Evolutionary conservation across 805 yeast species (phyloP).

Genomic region (Cyberlindnera xylosilytica): DNA sequence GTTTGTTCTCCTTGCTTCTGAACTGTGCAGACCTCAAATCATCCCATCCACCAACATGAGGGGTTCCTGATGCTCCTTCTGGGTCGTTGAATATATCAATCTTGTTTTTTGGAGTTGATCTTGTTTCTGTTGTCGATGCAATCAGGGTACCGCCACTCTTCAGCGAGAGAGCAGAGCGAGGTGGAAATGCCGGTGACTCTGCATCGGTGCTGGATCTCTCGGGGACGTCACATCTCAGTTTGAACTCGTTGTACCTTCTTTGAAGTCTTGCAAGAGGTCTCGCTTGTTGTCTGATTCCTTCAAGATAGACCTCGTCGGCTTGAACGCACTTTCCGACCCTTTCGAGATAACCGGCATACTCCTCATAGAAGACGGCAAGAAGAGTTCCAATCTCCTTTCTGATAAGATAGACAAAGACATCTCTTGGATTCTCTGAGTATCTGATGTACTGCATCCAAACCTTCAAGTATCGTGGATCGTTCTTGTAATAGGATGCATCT

Average conservation of each 20-base stretch:
- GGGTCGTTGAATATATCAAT: constrained; percentile 22
- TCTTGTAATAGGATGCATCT: constrained; percentile 63
- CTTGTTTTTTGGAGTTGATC: constrained; percentile 15
- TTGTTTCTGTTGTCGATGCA: constrained; percentile 8
- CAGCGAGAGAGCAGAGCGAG: constrained; percentile 34
- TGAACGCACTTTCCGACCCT: constrained; percentile 41
- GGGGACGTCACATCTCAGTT: constrained; percentile 32
- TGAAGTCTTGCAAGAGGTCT: constrained; percentile 55
- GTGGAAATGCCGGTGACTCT: constrained; percentile 33
- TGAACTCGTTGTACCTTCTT: constrained; percentile 43
- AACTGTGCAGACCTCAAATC: constrained; percentile 45
- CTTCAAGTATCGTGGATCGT: constrained; percentile 76
- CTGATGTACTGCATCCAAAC: constrained; percentile 80
- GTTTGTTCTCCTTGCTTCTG: constrained; percentile 62
- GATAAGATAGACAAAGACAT: constrained; percentile 66
- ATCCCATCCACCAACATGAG: constrained; percentile 38
- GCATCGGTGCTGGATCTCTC: constrained; percentile 27
- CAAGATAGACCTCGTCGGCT: constrained; percentile 56
- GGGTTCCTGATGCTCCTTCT: constrained; percentile 8
- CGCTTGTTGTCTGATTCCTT: constrained; percentile 60
- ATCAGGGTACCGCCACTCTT: constrained; percentile 33
- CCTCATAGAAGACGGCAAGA: constrained; percentile 74
- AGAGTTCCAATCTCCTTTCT: constrained; percentile 67
- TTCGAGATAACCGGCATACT: constrained; percentile 66
- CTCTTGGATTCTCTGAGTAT: constrained; percentile 65